Evolutionary conservation across 1,284 basidiomycete genomes (phyloP).

Genomic region (Heterobasidion irregulare): DNA sequence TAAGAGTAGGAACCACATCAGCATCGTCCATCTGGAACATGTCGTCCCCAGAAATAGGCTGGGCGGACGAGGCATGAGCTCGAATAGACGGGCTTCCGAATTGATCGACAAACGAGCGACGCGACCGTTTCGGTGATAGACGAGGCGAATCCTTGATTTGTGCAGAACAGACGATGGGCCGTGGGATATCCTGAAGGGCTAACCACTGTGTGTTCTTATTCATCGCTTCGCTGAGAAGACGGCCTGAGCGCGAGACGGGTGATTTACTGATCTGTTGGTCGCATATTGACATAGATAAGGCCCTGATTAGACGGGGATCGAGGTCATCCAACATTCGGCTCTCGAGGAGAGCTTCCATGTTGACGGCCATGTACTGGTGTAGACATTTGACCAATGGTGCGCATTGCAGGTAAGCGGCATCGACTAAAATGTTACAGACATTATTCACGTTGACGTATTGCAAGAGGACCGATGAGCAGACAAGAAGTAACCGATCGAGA

Average conservation of each 20-base stretch:
- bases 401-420: constrained; percentile 79
- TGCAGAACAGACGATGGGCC: constrained; percentile 42
- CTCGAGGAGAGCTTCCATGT: constrained; percentile 88
- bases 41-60: constrained; percentile 31
- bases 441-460: constrained; percentile 71
- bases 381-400: constrained; percentile 63
- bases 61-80: constrained; percentile 11
- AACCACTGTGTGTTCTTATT: constrained; percentile 69
- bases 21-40: constrained; percentile 63
- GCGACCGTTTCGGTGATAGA: constrained; percentile 29
- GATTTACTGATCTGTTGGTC: constrained; percentile 61
- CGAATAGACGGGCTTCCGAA: constrained; percentile 23
- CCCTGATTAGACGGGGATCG: constrained; percentile 55
- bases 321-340: constrained; percentile 74
- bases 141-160: constrained; percentile 35
- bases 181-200: constrained; percentile 74
- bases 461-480: constrained; percentile 76
- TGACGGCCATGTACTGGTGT: constrained; percentile 77
- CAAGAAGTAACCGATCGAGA: constrained; percentile 75
- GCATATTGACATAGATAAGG: constrained; percentile 58
- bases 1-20: constrained; percentile 19
- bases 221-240: constrained; percentile 52
- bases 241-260: constrained; percentile 54
- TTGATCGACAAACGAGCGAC: constrained; percentile 7
- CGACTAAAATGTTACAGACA: constrained; percentile 73